Evolutionary conservation across 805 yeast genomes (phyloP).

Genomic region (Sugiyamaella chiloensis): DNA sequence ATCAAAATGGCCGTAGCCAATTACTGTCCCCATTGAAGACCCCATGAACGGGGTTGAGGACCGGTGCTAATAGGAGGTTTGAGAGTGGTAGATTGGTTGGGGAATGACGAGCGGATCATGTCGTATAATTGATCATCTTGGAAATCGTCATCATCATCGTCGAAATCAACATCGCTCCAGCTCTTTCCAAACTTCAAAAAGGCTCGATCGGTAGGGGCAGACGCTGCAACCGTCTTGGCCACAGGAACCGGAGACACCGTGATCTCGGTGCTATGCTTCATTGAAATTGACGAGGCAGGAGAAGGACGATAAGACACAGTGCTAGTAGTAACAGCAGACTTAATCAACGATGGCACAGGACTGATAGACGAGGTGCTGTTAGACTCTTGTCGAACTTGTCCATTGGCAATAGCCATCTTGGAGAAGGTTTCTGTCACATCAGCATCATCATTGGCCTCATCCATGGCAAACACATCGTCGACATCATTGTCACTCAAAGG

Average conservation of each 20-base stretch:
- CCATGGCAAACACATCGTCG: constrained; percentile 28
- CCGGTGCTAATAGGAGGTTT: constrained; percentile 2
- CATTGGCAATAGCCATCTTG: constrained; percentile 8
- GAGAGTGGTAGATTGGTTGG: neutral
- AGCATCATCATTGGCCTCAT: constrained; percentile 8
- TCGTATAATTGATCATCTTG: constrained; percentile 9
- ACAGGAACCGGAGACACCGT: neutral
- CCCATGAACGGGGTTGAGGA: constrained; percentile 1
- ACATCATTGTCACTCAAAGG: constrained; percentile 11
- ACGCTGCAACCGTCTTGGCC: constrained; percentile 11
- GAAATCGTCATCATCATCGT: constrained; percentile 27
- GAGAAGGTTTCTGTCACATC: constrained; percentile 10
- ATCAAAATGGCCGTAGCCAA: too few species aligned
- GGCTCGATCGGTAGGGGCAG: constrained; percentile 24
- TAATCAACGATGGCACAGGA: constrained; percentile 27
- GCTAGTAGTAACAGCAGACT: constrained; percentile 13
- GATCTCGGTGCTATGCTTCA: neutral
- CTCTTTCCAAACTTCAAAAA: constrained; percentile 30
- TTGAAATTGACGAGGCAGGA: neutral
- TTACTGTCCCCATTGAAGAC: constrained; percentile 2
- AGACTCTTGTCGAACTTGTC: constrained; percentile 11
- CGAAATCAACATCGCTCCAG: constrained; percentile 30
- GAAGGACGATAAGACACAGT: neutral
- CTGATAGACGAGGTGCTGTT: constrained; percentile 23
- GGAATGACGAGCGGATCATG: constrained; percentile 15